These are phyloP conservation scores for Pythium grandisporangium DNA, from an alignment of 352 stramenopile genomes.

Conservation along the genomic window DNA sequence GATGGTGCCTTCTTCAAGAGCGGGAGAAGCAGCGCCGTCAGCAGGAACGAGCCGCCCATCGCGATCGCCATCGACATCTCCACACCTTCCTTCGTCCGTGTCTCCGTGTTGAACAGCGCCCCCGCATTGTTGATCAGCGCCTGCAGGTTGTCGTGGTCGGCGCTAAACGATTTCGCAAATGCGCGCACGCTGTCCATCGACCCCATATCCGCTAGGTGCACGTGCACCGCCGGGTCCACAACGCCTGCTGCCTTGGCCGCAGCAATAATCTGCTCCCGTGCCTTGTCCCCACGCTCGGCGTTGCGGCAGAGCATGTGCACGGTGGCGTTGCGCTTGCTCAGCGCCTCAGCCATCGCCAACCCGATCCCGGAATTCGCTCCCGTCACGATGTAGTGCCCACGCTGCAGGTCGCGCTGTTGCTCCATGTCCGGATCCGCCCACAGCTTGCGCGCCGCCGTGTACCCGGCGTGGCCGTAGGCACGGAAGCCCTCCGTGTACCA, in stretches of 20 bases:
- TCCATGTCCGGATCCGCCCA: conserved; percentile 28
- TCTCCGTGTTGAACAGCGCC: conserved; percentile 26
- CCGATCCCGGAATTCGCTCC: conserved; percentile 35
- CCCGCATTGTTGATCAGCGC: conserved; percentile 47
- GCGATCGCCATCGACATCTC: conserved; percentile 35
- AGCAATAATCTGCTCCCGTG: conserved; percentile 27
- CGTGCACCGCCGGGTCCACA: conserved; percentile 15
- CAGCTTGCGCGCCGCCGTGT: conserved; percentile 14
- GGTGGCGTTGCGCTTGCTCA: conserved; percentile 20
- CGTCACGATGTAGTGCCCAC: conserved; percentile 38
- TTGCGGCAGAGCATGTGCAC: conserved; percentile 46
- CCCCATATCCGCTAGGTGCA: conserved; percentile 36
- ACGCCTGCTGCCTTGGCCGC: conserved; percentile 17
- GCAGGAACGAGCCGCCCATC: conserved; percentile 29
- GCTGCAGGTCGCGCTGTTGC: conserved; percentile 20
- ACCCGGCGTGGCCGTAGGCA: conserved; percentile 25
- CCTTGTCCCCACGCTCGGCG: conserved; percentile 18
- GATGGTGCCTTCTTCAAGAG: conserved; percentile 24
- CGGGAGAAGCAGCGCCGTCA: conserved; percentile 34
- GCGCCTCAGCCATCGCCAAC: conserved; percentile 25
- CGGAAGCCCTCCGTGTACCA: conserved; percentile 26
- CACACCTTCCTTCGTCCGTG: conserved; percentile 15
- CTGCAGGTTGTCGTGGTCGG: conserved; percentile 15
- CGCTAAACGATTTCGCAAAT: conserved; percentile 18
- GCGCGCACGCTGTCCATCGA: conserved; percentile 29